A percentile compares a stretch with the other conserved stretches of the same genome.
These are phyloP conservation scores for Neurospora cerealis DNA, from an alignment of 495 filamentous ascomycete genomes.

Conservation along the genomic window DNA sequence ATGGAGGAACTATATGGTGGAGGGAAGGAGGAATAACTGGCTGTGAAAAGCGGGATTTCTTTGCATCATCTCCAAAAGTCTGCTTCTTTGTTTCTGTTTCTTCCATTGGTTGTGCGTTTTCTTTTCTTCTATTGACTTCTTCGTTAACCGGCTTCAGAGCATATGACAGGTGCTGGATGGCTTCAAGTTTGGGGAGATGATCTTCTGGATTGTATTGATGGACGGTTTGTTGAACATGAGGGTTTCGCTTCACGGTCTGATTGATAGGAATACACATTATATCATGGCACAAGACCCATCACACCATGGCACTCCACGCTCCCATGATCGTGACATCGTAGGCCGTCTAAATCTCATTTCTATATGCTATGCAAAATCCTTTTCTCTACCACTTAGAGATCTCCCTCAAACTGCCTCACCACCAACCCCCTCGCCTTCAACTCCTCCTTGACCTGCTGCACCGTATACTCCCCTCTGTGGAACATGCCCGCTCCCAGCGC, in stretches of 20 bases:
- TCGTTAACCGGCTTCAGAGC: not conserved
- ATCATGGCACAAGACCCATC: not conserved
- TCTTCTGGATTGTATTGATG: slow-evolving; percentile 2
- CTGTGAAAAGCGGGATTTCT: not conserved
- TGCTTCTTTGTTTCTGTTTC: not conserved
- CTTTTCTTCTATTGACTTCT: not conserved
- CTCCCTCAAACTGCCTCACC: slow-evolving; percentile 62
- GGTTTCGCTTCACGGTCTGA: not conserved
- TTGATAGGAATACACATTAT: not conserved
- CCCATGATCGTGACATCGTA: not conserved
- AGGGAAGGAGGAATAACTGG: not conserved
- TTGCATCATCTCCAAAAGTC: not conserved
- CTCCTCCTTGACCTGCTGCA: slow-evolving; percentile 85
- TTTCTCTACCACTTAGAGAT: slow-evolving; percentile 19
- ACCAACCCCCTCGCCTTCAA: slow-evolving; percentile 59
- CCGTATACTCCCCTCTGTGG: slow-evolving; percentile 89
- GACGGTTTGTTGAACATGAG: slow-evolving; percentile 11
- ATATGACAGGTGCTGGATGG: not conserved
- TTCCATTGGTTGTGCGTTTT: not conserved
- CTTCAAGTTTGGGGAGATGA: not conserved
- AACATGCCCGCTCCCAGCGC: slow-evolving; percentile 96
- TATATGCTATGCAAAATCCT: not conserved
- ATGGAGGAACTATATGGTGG: not conserved
- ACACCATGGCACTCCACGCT: not conserved
- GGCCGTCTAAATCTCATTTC: not conserved